Evolutionary conservation across 495 filamentous ascomycete genomes (phyloP).

Genomic region (Aspergillus sclerotiicarbonarius): DNA sequence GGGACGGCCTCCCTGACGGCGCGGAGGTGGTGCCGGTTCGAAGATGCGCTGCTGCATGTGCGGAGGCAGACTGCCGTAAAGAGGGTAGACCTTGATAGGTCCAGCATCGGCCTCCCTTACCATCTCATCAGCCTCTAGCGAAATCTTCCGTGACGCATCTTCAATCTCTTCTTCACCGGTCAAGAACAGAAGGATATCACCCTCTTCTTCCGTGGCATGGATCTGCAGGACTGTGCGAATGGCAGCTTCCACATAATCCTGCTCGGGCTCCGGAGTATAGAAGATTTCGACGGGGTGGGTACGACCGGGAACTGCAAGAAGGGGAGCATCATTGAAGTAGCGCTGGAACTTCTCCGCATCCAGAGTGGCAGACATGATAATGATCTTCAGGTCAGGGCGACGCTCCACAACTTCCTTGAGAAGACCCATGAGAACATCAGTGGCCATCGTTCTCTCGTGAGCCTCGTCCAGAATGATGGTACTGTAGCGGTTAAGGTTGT

Average conservation of each 20-base stretch:
- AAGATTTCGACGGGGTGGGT: constrained; percentile 98
- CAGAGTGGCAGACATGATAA: constrained; percentile 97
- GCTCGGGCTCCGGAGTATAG: constrained; percentile 94
- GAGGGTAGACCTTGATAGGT: constrained; percentile 83
- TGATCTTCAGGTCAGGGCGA: constrained; percentile 86
- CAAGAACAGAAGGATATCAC: constrained; percentile 93
- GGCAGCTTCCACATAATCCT: constrained; percentile 94
- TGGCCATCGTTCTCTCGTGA: constrained; percentile 92
- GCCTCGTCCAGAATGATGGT: constrained; percentile 98
- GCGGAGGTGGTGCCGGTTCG: constrained; percentile 74
- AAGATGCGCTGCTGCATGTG: constrained; percentile 94
- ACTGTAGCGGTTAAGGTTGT: constrained; percentile 85
- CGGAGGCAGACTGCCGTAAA: constrained; percentile 92
- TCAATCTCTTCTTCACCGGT: constrained; percentile 99
- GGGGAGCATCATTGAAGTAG: constrained; percentile 94
- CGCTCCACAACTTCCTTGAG: constrained; percentile 80
- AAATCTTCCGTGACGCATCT: constrained; percentile 88
- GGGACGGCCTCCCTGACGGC: constrained; percentile 71
- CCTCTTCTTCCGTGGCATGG: constrained; percentile 86
- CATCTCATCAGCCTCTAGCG: constrained; percentile 87
- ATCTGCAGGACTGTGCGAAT: constrained; percentile 95
- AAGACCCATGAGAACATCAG: constrained; percentile 94
- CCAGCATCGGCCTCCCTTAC: constrained; percentile 85
- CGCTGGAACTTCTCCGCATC: constrained; percentile 97
- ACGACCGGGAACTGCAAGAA: constrained; percentile 91